These are phyloP conservation scores for Daucus carota DNA, from an alignment of 129 eudicot species.

Conservation along the genomic window DH1_v3.0 NC_030381.2:51688501-51689000, in stretches of 20 bases:
- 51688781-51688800: slow-evolving; percentile 36
- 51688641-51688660: not conserved
- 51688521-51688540: not conserved
- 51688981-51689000: slow-evolving; percentile 70
- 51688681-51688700: not conserved
- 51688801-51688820: slow-evolving; percentile 82
- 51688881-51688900: slow-evolving; percentile 55
- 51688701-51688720: not conserved
- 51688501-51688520: not conserved
- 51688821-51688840: slow-evolving; percentile 79
- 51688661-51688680: not conserved
- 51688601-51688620: not conserved
- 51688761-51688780: not conserved
- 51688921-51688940: slow-evolving; percentile 61
- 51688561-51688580: not conserved
- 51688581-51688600: not conserved
- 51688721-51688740: not conserved
- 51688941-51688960: slow-evolving; percentile 85
- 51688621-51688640: not conserved
- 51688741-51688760: not conserved
- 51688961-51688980: slow-evolving; percentile 78
- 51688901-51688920: slow-evolving; percentile 82
- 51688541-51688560: not conserved
- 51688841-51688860: slow-evolving; percentile 65
- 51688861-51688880: slow-evolving; percentile 47